These are phyloP conservation scores for Populus euphratica DNA, from an alignment of 345 rosid species.

Conservation along the genomic window DNA sequence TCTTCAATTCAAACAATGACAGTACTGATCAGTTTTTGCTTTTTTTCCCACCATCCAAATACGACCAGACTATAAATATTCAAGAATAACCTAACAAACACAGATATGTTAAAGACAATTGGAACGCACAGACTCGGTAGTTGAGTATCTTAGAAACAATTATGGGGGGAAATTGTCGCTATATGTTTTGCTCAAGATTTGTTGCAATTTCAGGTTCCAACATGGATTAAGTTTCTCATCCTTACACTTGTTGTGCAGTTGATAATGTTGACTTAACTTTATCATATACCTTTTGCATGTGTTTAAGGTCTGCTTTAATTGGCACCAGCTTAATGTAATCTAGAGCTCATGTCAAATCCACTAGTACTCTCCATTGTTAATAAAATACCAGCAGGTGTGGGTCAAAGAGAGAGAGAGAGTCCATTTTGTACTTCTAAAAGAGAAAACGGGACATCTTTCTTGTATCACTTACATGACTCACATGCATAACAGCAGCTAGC, in stretches of 20 bases:
- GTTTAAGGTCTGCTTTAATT: constrained; percentile 1
- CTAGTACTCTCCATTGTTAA: background rate
- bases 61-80: background rate
- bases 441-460: background rate
- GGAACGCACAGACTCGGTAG: background rate
- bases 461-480: background rate
- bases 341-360: background rate
- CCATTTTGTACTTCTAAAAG: background rate
- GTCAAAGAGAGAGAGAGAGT: background rate
- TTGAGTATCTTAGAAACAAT: background rate
- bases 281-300: background rate
- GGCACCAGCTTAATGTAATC: background rate
- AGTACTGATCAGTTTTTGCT: background rate
- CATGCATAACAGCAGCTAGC: background rate
- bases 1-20: background rate
- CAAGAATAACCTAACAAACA: background rate
- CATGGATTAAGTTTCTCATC: constrained; percentile 14
- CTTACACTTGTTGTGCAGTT: too few species aligned
- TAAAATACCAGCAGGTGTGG: background rate
- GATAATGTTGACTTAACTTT: constrained; percentile 14
- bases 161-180: background rate
- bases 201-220: constrained; percentile 9
- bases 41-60: background rate
- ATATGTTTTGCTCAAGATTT: constrained; percentile 4
- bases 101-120: background rate